Conservation (phyloP, 208 protist genomes). For the Trypanosoma boissoni region DNA sequence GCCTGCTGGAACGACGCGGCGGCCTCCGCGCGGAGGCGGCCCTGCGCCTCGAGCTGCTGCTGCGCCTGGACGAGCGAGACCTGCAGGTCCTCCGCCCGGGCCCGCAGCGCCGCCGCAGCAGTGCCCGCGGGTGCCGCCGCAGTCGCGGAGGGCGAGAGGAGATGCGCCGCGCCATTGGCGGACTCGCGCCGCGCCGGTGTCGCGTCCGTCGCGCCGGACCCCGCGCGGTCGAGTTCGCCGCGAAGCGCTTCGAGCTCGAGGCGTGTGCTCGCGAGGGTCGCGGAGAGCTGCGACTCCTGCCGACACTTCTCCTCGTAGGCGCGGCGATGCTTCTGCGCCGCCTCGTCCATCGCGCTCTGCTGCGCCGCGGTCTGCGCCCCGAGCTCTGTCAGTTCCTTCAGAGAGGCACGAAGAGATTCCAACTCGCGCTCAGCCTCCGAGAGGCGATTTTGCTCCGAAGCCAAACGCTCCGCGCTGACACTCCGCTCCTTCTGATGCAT, state of each 20-base stretch:
- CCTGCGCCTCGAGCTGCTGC: constrained; percentile 19
- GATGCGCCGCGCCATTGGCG: not conserved
- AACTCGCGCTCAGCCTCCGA: constrained; percentile 31
- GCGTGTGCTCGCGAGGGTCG: constrained; percentile 19
- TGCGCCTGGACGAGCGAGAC: constrained; percentile 20
- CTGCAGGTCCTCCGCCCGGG: constrained; percentile 19
- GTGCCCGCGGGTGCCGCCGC: not conserved
- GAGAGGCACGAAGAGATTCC: constrained; percentile 3
- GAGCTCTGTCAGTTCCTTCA: constrained; percentile 10
- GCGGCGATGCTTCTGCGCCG: constrained; percentile 48
- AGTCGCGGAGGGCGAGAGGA: not conserved
- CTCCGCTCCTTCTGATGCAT: constrained; percentile 50
- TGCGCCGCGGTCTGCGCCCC: constrained; percentile 22
- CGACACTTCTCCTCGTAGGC: constrained; percentile 70
- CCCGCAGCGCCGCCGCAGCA: not conserved
- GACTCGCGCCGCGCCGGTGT: not conserved
- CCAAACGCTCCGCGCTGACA: constrained; percentile 39
- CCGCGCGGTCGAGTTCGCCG: constrained; percentile 4
- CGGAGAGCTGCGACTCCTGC: constrained; percentile 40
- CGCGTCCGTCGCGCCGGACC: not conserved
- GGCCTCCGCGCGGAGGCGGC: constrained; percentile 1
- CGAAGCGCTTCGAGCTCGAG: constrained; percentile 16
- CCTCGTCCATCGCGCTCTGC: constrained; percentile 48
- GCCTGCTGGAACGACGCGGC: constrained; percentile 14
- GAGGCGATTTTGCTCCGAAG: constrained; percentile 42